Percentiles rank a stretch among this genome's conserved stretches.
These are phyloP conservation scores for Rehmannia glutinosa DNA, from an alignment of 257 asterid genomes.

Conservation along the genomic window DNA sequence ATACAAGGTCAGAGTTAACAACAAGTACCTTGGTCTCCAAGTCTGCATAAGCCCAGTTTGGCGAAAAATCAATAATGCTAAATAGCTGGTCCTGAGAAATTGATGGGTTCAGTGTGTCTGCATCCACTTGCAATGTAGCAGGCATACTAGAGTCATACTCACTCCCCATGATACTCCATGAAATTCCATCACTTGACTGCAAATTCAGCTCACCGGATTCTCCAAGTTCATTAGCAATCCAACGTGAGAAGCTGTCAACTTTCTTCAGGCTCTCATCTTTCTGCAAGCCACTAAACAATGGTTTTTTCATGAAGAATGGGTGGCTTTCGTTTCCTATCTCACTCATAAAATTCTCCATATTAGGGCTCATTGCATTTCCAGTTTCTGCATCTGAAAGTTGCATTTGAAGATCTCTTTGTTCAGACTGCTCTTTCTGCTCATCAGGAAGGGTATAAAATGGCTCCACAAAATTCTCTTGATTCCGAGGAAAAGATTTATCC, in stretches of 20 bases:
- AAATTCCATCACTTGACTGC: constrained; percentile 43
- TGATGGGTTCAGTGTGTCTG: constrained; percentile 54
- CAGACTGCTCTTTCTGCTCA: constrained; percentile 33
- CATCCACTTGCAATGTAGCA: constrained; percentile 49
- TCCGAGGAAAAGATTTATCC: constrained; percentile 27
- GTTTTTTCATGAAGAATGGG: constrained; percentile 42
- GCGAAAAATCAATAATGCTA: constrained; percentile 65
- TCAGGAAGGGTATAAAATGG: constrained; percentile 29
- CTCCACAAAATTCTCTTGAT: constrained; percentile 29
- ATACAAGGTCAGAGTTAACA: neutral
- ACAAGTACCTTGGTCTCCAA: constrained; percentile 47
- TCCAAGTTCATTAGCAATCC: constrained; percentile 71
- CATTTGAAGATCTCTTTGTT: constrained; percentile 28
- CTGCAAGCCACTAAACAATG: constrained; percentile 48
- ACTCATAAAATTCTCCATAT: constrained; percentile 35
- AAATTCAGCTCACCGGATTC: constrained; percentile 50
- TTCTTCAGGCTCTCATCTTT: constrained; percentile 69
- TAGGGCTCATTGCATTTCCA: constrained; percentile 27
- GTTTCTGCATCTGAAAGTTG: constrained; percentile 30
- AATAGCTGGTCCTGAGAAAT: constrained; percentile 74
- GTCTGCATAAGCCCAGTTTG: constrained; percentile 57
- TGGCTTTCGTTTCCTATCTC: constrained; percentile 34
- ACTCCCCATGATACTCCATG: constrained; percentile 57
- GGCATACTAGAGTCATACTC: constrained; percentile 54
- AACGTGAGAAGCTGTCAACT: constrained; percentile 83